A percentile compares a stretch with the other conserved stretches of the same genome.
Conservation (phyloP, 1,284 basidiomycete genomes). For the Ustilago tritici region DNA sequence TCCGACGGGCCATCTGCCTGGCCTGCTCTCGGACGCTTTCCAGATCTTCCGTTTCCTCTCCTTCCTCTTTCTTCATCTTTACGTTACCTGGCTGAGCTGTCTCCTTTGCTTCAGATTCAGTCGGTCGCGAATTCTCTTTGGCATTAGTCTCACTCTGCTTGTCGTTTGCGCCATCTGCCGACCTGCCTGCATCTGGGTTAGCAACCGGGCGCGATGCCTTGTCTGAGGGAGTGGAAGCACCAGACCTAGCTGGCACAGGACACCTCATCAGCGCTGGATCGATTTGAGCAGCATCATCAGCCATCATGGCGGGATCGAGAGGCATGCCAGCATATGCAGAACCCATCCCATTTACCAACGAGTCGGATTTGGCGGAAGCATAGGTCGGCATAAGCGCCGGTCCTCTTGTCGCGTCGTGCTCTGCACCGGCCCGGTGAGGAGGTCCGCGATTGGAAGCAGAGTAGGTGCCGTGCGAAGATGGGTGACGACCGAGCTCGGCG, state of each 20-base stretch:
- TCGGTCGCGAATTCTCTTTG: not conserved
- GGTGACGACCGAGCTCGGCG: slow-evolving; percentile 11
- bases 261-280: slow-evolving; percentile 17
- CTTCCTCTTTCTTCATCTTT: slow-evolving; percentile 29
- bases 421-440: slow-evolving; percentile 10
- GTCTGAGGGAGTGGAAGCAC: not conserved
- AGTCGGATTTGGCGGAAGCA: slow-evolving; percentile 18
- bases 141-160: not conserved
- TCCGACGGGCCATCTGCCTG: slow-evolving; percentile 44
- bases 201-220: not conserved
- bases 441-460: slow-evolving; percentile 13
- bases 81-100: not conserved
- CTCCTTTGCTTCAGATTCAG: not conserved
- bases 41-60: slow-evolving; percentile 17
- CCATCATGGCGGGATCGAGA: slow-evolving; percentile 47
- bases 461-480: slow-evolving; percentile 17
- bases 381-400: slow-evolving; percentile 30
- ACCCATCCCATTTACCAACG: not conserved
- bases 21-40: slow-evolving; percentile 39
- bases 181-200: not conserved
- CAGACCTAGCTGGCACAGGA: slow-evolving; percentile 4
- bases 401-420: slow-evolving; percentile 7
- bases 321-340: slow-evolving; percentile 14
- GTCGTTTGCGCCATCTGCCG: not conserved
- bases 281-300: slow-evolving; percentile 32